These are phyloP conservation scores for Funneliformis geosporum DNA, from an alignment of 192 early-diverging fungal species.

Conservation along the genomic window DNA sequence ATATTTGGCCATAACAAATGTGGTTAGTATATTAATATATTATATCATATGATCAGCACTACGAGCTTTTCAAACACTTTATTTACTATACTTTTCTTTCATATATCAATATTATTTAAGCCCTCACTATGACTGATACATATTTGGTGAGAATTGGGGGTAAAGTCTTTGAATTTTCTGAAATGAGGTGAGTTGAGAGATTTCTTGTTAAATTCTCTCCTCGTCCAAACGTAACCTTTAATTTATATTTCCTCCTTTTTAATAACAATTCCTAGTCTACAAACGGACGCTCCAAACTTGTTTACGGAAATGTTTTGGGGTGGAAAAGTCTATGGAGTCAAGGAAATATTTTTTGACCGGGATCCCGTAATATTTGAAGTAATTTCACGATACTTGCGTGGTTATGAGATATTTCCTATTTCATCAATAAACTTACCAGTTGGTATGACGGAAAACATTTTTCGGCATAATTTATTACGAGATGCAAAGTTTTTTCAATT, in stretches of 20 bases:
- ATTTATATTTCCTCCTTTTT: not conserved
- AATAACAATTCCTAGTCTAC: not conserved
- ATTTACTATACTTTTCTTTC: no score
- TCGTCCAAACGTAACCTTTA: not conserved
- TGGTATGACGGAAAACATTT: not conserved
- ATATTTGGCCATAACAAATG: no score
- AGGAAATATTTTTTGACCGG: not conserved
- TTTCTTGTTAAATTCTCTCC: not conserved
- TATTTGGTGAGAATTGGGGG: not conserved
- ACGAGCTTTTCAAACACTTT: no score
- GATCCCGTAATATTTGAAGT: not conserved
- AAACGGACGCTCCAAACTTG: not conserved
- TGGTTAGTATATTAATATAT: no score
- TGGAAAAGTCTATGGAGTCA: not conserved
- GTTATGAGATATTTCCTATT: slow-evolving; percentile 1
- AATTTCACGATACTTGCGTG: not conserved
- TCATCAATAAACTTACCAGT: not conserved
- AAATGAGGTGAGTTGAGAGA: not conserved
- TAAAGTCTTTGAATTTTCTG: slow-evolving; percentile 1
- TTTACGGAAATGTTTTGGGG: slow-evolving; percentile 1
- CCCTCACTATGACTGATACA: not conserved
- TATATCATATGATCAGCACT: no score
- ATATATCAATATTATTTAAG: no score
- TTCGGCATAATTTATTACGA: not conserved
- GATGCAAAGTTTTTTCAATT: not conserved